A percentile compares a stretch with the other conserved stretches of the same genome.
phyloP scores from a whole-genome alignment of 257 asterid genomes.

The Penstemon newberryi region DNA sequence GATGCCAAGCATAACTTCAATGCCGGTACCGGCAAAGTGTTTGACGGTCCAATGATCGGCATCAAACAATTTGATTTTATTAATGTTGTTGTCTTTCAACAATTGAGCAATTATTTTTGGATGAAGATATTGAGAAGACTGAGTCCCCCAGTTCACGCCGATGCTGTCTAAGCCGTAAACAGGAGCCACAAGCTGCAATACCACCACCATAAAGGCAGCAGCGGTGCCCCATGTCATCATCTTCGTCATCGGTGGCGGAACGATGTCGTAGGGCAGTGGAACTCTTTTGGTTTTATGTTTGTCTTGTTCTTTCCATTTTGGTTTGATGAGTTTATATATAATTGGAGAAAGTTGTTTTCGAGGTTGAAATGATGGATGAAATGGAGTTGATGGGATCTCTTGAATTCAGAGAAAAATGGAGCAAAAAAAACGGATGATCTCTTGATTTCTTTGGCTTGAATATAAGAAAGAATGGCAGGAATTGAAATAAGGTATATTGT shows the following conservation, averaged over 20 bases:
- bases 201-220: not conserved
- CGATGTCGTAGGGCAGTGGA: not conserved
- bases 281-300: not conserved
- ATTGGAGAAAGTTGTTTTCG: not conserved
- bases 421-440: not conserved
- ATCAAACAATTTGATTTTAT: constrained; percentile 60
- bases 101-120: constrained; percentile 48
- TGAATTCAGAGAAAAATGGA: constrained; percentile 15
- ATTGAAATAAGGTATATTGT: no score
- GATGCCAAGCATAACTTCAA: constrained; percentile 81
- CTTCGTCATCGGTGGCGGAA: not conserved
- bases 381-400: constrained; percentile 27
- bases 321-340: not conserved
- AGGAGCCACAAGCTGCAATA: not conserved
- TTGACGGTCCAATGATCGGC: constrained; percentile 59
- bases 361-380: not conserved
- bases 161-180: constrained; percentile 35
- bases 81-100: constrained; percentile 63
- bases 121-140: constrained; percentile 52
- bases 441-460: not conserved
- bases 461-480: no score
- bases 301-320: not conserved
- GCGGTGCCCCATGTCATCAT: not conserved
- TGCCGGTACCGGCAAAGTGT: constrained; percentile 59
- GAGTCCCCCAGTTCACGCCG: constrained; percentile 87